Percentiles rank a stretch among this genome's conserved stretches.
phyloP scores from a whole-genome alignment of 768 basidiomycete species.

The Saitozyma sp. region DNA sequence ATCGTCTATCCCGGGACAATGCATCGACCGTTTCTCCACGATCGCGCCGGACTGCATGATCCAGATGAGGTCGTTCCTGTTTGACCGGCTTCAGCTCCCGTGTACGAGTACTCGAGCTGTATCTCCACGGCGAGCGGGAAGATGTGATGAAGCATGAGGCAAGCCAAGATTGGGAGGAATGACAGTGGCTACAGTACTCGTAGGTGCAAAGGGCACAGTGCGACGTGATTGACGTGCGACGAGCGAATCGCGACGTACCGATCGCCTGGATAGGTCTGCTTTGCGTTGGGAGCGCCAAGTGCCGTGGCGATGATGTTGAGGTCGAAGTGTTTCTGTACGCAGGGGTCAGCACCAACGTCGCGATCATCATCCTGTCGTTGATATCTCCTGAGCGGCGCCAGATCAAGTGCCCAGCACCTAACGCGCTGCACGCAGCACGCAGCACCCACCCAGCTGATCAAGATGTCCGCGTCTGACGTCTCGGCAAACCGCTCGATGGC shows the following conservation, averaged over 20 bases:
- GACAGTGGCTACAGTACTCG: no score
- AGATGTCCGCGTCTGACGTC: no score
- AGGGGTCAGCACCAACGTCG: conserved; percentile 9
- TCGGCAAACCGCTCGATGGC: neutral
- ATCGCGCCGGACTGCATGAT: conserved; percentile 27
- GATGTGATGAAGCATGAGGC: no score
- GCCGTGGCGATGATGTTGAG: conserved; percentile 27
- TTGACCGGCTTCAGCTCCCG: neutral
- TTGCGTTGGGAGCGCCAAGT: conserved; percentile 27
- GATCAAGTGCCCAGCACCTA: no score
- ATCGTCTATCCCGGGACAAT: conserved; percentile 31
- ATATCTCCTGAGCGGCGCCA: no score
- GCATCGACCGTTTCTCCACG: conserved; percentile 29
- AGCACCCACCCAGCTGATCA: no score
- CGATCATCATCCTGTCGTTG: no score
- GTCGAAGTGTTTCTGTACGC: conserved; percentile 27
- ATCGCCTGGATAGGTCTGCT: conserved; percentile 22
- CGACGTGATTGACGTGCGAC: no score
- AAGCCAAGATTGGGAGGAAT: no score
- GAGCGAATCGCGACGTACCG: conserved; percentile 8
- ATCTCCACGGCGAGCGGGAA: no score
- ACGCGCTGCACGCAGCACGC: no score
- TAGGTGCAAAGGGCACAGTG: no score
- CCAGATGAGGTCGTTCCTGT: conserved; percentile 37
- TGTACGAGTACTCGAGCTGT: neutral